Evolutionary conservation across 768 basidiomycete species (phyloP).

Genomic region (Dentipellis sp.): DNA sequence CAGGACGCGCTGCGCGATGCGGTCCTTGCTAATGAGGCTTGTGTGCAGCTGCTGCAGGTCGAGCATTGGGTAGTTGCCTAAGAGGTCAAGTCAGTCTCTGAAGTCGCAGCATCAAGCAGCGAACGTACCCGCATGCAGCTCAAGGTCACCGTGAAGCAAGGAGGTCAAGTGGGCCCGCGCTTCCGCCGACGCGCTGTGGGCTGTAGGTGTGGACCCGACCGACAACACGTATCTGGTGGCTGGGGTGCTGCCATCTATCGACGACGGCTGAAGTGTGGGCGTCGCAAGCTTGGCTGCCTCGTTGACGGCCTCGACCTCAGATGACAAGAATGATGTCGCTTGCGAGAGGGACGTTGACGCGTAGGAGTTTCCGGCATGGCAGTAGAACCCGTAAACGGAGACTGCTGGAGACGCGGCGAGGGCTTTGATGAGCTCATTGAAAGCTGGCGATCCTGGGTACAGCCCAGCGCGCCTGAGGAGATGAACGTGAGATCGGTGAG

Average conservation of each 20-base stretch:
- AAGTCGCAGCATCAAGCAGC: not conserved
- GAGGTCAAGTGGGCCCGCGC: slow-evolving; percentile 34
- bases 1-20: slow-evolving; percentile 60
- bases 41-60: slow-evolving; percentile 83
- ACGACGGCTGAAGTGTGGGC: slow-evolving; percentile 31
- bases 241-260: slow-evolving; percentile 20
- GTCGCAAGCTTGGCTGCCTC: slow-evolving; percentile 49
- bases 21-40: slow-evolving; percentile 41
- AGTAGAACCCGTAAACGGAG: slow-evolving; percentile 76
- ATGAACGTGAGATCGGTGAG: slow-evolving; percentile 10
- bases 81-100: not conserved
- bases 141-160: slow-evolving; percentile 50
- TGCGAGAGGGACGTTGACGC: slow-evolving; percentile 59
- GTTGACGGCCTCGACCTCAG: slow-evolving; percentile 66
- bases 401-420: slow-evolving; percentile 47
- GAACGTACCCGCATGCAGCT: slow-evolving; percentile 63
- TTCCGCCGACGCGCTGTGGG: slow-evolving; percentile 61
- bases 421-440: slow-evolving; percentile 43
- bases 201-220: slow-evolving; percentile 84
- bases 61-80: slow-evolving; percentile 74
- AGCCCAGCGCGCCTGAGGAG: slow-evolving; percentile 63
- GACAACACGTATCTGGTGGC: slow-evolving; percentile 56
- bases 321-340: slow-evolving; percentile 56
- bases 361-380: slow-evolving; percentile 72
- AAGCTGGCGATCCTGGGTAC: slow-evolving; percentile 38